Evolutionary conservation across 2,329 filamentous ascomycete genomes (phyloP).

Genomic region (Talaromyces islandicus): DNA sequence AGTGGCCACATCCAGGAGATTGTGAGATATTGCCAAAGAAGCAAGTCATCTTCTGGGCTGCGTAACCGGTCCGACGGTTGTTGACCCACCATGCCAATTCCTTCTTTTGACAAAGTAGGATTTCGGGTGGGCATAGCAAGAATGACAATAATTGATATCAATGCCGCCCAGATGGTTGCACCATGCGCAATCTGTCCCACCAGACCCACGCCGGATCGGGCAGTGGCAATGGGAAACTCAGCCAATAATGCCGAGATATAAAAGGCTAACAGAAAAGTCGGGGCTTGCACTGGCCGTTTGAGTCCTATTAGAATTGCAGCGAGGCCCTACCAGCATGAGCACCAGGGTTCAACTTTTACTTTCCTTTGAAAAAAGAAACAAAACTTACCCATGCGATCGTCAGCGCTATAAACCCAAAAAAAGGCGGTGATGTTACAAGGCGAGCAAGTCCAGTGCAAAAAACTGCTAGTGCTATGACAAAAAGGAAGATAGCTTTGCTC

Average conservation of each 20-base stretch:
- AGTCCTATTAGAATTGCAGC: constrained; percentile 28
- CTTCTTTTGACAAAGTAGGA: constrained; percentile 45
- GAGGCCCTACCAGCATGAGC: constrained; percentile 27
- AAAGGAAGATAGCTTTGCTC: constrained; percentile 33
- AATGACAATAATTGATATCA: constrained; percentile 48
- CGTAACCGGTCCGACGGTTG: constrained; percentile 56
- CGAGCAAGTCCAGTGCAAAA: constrained; percentile 26
- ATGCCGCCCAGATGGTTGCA: constrained; percentile 34
- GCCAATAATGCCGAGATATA: constrained; percentile 28
- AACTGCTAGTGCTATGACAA: constrained; percentile 33
- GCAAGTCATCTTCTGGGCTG: constrained; percentile 72
- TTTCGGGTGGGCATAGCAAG: constrained; percentile 66
- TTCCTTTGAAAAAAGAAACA: not conserved
- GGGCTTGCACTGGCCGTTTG: constrained; percentile 37
- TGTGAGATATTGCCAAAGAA: constrained; percentile 75
- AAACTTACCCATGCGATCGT: constrained; percentile 33
- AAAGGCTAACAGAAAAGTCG: constrained; percentile 31
- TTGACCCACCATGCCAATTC: constrained; percentile 55
- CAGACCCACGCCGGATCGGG: constrained; percentile 9
- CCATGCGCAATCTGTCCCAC: constrained; percentile 18
- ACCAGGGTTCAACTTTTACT: constrained; percentile 7
- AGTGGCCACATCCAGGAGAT: constrained; percentile 77
- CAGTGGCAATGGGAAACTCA: constrained; percentile 28
- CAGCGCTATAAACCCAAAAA: constrained; percentile 12
- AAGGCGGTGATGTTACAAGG: constrained; percentile 15